Conservation (phyloP, 345 rosid genomes). For the Erucastrum elatum region DNA sequence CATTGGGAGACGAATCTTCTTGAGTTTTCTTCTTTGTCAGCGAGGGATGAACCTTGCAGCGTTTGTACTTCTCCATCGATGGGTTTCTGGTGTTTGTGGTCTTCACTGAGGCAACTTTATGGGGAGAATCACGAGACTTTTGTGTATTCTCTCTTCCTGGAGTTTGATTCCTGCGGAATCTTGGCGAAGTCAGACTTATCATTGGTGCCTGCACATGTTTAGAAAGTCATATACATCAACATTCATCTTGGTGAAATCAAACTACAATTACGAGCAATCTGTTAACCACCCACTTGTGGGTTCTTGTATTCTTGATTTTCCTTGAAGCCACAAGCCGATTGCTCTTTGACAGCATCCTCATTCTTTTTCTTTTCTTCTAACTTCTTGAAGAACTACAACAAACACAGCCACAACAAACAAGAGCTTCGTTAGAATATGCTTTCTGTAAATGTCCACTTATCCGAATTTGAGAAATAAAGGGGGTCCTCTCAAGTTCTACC, state of each 20-base stretch:
- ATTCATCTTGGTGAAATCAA: not conserved
- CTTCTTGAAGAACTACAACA: constrained; percentile 60
- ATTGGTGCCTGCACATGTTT: constrained; percentile 46
- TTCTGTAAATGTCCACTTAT: not conserved
- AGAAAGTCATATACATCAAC: not conserved
- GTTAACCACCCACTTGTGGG: constrained; percentile 10
- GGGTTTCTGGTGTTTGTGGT: constrained; percentile 38
- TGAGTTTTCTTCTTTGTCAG: constrained; percentile 47
- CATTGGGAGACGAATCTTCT: constrained; percentile 77
- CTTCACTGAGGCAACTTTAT: constrained; percentile 37
- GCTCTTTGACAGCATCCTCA: constrained; percentile 44
- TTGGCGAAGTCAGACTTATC: constrained; percentile 50
- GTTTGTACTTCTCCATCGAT: constrained; percentile 40
- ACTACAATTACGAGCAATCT: not conserved
- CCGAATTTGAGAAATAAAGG: constrained; percentile 1
- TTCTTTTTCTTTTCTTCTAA: constrained; percentile 57
- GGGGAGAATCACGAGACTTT: constrained; percentile 41
- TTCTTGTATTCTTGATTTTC: constrained; percentile 31
- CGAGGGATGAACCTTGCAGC: constrained; percentile 36
- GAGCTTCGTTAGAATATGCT: not conserved
- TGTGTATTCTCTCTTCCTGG: not conserved
- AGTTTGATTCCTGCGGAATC: constrained; percentile 48
- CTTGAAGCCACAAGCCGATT: constrained; percentile 44
- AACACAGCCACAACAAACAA: constrained; percentile 14
- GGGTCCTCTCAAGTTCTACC: constrained; percentile 44